Evolutionary conservation across 176 grass and related monocot genomes (phyloP).

Genomic region (Paspalum notatum): DNA sequence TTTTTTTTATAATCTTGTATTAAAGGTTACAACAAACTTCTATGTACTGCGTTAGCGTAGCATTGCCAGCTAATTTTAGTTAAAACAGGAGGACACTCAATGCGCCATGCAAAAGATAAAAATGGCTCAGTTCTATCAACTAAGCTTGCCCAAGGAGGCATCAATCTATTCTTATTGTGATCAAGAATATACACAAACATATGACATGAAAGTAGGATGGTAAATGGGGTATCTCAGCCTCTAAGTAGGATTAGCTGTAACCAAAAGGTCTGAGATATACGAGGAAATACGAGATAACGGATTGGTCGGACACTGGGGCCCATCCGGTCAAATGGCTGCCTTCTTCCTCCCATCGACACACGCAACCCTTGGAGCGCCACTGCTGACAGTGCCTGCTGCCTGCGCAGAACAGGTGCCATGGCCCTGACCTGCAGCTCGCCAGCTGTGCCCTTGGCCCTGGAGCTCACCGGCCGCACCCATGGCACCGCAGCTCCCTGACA

Average conservation of each 20-base stretch:
- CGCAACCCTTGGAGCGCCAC: too few relatives aligned
- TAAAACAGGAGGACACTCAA: background rate
- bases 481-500: too few relatives aligned
- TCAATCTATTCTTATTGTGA: background rate
- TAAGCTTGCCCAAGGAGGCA: background rate
- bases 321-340: too few relatives aligned
- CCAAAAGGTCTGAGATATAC: background rate
- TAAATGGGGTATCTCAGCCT: background rate
- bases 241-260: conserved; percentile 6
- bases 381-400: too few relatives aligned
- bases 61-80: background rate
- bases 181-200: background rate
- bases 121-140: background rate
- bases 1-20: too few relatives aligned
- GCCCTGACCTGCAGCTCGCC: too few relatives aligned
- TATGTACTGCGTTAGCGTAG: background rate
- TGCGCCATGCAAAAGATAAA: background rate
- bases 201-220: background rate
- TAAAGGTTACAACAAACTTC: background rate
- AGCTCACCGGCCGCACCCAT: too few relatives aligned
- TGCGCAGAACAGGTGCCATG: too few relatives aligned
- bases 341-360: too few relatives aligned
- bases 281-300: too few relatives aligned
- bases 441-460: too few relatives aligned
- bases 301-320: too few relatives aligned